These are phyloP conservation scores for Cladosporium sp. DNA, from an alignment of 2,329 filamentous ascomycete genomes.

Conservation along the genomic window DNA sequence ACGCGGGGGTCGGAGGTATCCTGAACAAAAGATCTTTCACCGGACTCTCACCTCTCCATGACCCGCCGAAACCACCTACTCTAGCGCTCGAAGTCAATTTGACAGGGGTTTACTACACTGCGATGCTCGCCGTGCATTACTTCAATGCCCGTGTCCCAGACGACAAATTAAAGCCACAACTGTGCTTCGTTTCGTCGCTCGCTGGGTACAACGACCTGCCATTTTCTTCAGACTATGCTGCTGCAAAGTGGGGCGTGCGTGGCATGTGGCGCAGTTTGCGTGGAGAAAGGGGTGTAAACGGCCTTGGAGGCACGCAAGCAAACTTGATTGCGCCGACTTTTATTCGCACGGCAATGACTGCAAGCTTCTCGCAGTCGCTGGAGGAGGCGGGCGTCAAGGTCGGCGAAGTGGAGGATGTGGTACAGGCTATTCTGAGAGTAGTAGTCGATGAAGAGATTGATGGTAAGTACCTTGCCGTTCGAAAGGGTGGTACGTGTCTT, in stretches of 20 bases:
- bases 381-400: constrained; percentile 19
- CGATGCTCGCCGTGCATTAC: constrained; percentile 39
- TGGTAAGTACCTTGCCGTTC: constrained; percentile 19
- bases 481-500: too few relatives aligned
- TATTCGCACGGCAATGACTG: constrained; percentile 24
- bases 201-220: constrained; percentile 24
- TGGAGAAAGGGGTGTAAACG: not conserved
- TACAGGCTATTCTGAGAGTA: constrained; percentile 25
- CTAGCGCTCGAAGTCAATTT: constrained; percentile 31
- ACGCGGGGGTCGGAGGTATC: constrained; percentile 30
- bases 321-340: constrained; percentile 28
- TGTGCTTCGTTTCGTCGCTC: constrained; percentile 26
- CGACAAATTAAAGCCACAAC: constrained; percentile 21
- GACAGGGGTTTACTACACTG: constrained; percentile 31
- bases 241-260: constrained; percentile 26
- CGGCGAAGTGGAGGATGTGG: constrained; percentile 24
- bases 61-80: constrained; percentile 12
- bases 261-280: constrained; percentile 23
- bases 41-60: not conserved
- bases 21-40: constrained; percentile 14
- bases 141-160: constrained; percentile 26
- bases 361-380: constrained; percentile 8
- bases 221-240: constrained; percentile 23
- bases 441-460: constrained; percentile 24
- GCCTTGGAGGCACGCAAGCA: constrained; percentile 16